Base-by-base conservation (phyloP, 2,329 filamentous ascomycete genomes). In the Aspergillus spinulosporus region DNA sequence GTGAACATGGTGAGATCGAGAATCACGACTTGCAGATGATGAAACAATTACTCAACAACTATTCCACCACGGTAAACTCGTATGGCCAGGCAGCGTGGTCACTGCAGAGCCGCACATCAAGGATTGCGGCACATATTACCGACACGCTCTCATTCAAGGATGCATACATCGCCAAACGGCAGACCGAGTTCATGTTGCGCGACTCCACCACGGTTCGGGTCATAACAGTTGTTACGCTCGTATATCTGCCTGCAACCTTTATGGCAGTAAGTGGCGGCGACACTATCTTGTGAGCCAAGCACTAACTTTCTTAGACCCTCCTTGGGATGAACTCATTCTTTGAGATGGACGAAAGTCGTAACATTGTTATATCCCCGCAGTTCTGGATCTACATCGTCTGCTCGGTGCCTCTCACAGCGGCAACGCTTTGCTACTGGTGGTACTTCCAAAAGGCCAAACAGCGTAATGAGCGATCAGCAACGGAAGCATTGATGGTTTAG, bases 251-350 rank as follows among this genome's bases (percentile, higher is more conserved):
- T 1, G 64, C 72, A 4, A 74, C 72, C 2, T 75, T 74, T 52
- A 66, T 73, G 2, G 71, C 69, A 5, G 73, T 75, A 63, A 64
- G 69, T 52, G 3, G 1, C 12, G 6, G 29, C 21, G 15, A 14
- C 1, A 6, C 11, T 3, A 21, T 15, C 28, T 7, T 4, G 8
- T 12, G n/a, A 14, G 4, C 7, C 8, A 32, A 5, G 14, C 3
- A 21, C 51, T 49, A 55, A 50, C 6, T 14, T 5, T 8, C n/a
- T 5, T 31, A 72, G 71, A 72, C 74, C 1, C 68, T 76, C 45
- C 74, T 76, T 52, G 74, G 74, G 2, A 76, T 76, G 74, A 76
- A 75, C 60, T 72, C 52, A 2, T 66, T 76, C 49, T 76, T 76
- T 48, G 67, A 66, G 21, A 62, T 73, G 57, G 67, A 75, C 34